Evolutionary conservation across 805 yeast species (phyloP).

Genomic region (Wickerhamomyces tratensis): DNA sequence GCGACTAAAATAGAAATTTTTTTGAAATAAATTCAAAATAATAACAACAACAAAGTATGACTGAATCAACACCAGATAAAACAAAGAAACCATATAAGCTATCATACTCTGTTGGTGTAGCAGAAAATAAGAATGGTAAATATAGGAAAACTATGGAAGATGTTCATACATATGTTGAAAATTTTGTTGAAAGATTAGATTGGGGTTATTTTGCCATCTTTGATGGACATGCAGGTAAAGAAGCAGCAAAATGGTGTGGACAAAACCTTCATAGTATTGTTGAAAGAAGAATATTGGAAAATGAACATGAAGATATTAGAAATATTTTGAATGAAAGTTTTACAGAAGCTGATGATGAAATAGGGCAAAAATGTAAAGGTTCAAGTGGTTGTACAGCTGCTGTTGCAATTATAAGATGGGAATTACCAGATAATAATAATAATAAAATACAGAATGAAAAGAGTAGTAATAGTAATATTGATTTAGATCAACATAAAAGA

Average conservation of each 20-base stretch:
- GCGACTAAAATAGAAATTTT: too few species aligned
- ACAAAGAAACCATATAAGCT: constrained; percentile 26
- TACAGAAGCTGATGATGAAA: constrained; percentile 61
- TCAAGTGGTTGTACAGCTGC: constrained; percentile 94
- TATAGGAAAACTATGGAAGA: constrained; percentile 92
- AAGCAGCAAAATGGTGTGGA: constrained; percentile 93
- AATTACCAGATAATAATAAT: constrained; percentile 25
- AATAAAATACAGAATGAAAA: not conserved
- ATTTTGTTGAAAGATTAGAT: constrained; percentile 82
- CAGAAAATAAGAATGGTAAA: constrained; percentile 78
- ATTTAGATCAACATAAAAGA: constrained; percentile 41
- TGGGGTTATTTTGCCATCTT: constrained; percentile 95
- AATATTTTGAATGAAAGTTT: constrained; percentile 63
- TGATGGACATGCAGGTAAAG: constrained; percentile 96
- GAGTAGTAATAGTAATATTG: constrained; percentile 7
- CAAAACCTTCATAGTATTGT: constrained; percentile 65
- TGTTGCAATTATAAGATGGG: constrained; percentile 87
- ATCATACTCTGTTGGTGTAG: constrained; percentile 79
- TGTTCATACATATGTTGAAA: constrained; percentile 86
- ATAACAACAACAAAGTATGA: not conserved
- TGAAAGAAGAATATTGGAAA: constrained; percentile 44
- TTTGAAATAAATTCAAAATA: not conserved
- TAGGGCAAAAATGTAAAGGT: constrained; percentile 51
- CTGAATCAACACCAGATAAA: not conserved
- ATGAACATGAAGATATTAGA: constrained; percentile 45